phyloP scores from a whole-genome alignment of 2,329 filamentous ascomycete species.

The Alternaria brassicicola region DNA sequence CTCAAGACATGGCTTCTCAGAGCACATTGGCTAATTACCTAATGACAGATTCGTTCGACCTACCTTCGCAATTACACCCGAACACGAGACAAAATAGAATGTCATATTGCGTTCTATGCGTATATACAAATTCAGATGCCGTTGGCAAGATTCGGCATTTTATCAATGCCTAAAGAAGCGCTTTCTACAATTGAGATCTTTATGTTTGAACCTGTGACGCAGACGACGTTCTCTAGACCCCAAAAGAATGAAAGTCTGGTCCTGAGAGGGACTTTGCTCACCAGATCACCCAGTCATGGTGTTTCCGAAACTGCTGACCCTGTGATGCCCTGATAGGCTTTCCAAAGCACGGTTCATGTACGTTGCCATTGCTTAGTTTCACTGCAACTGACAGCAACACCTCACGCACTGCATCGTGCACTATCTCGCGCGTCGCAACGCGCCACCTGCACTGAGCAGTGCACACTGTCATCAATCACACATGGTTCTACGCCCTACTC shows the following conservation, averaged over 20 bases:
- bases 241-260: not conserved
- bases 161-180: conserved; percentile 2
- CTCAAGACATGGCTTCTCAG: too few species aligned
- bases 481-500: not conserved
- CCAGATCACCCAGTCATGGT: not conserved
- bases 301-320: not conserved
- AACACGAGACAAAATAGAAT: conserved; percentile 62
- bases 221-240: not conserved
- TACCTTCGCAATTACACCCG: conserved; percentile 76
- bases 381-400: not conserved
- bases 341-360: not conserved
- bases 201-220: conserved; percentile 4
- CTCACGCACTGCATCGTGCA: not conserved
- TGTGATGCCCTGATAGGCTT: not conserved
- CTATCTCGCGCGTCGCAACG: not conserved
- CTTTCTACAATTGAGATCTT: conserved; percentile 13
- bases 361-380: not conserved
- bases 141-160: not conserved
- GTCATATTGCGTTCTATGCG: conserved; percentile 9
- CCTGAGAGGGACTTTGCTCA: not conserved
- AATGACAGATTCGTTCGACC: conserved; percentile 66
- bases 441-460: not conserved
- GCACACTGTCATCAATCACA: not conserved
- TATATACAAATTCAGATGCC: conserved; percentile 19
- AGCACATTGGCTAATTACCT: conserved; percentile 11